phyloP scores from a whole-genome alignment of 106 monocot species.

The Cymbidium sinense region DNA sequence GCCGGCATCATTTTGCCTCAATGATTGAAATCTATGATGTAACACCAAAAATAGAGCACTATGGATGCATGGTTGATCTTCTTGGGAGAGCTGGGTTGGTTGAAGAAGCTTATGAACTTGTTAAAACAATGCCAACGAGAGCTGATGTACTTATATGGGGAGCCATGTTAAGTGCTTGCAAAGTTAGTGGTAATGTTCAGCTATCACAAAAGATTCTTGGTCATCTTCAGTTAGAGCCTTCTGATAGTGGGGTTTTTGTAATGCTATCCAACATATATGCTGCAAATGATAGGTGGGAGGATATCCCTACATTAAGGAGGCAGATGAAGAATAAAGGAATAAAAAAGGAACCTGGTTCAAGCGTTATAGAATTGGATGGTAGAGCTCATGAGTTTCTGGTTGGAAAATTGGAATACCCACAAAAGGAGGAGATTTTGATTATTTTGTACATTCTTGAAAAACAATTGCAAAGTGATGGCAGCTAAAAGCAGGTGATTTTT shows the following conservation, averaged over 20 bases:
- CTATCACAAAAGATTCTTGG: slow-evolving; percentile 52
- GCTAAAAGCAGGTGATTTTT: slow-evolving; percentile 1
- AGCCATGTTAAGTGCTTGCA: slow-evolving; percentile 59
- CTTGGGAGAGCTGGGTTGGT: slow-evolving; percentile 56
- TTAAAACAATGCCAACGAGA: slow-evolving; percentile 44
- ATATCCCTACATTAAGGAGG: slow-evolving; percentile 53
- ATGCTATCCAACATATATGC: slow-evolving; percentile 76
- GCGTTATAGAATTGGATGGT: slow-evolving; percentile 41
- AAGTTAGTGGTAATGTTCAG: slow-evolving; percentile 43
- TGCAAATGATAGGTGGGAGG: slow-evolving; percentile 52
- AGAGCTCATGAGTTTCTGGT: slow-evolving; percentile 46
- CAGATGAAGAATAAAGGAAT: slow-evolving; percentile 43
- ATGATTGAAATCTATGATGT: background rate
- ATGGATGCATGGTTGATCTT: slow-evolving; percentile 75
- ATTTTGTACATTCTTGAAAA: slow-evolving; percentile 25
- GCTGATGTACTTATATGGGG: slow-evolving; percentile 58
- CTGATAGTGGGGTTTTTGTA: slow-evolving; percentile 61
- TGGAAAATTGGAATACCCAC: slow-evolving; percentile 23
- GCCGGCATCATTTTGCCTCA: slow-evolving; percentile 28
- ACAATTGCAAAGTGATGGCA: slow-evolving; percentile 33
- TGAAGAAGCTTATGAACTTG: slow-evolving; percentile 51
- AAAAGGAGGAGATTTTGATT: slow-evolving; percentile 23
- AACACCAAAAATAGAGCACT: slow-evolving; percentile 4
- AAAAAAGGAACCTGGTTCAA: slow-evolving; percentile 64
- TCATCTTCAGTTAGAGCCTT: slow-evolving; percentile 39